Percentiles rank a stretch among this genome's conserved stretches.
Evolutionary conservation across 148 eudicot species (phyloP).

Genomic region (Rhododendron ovatum): DNA sequence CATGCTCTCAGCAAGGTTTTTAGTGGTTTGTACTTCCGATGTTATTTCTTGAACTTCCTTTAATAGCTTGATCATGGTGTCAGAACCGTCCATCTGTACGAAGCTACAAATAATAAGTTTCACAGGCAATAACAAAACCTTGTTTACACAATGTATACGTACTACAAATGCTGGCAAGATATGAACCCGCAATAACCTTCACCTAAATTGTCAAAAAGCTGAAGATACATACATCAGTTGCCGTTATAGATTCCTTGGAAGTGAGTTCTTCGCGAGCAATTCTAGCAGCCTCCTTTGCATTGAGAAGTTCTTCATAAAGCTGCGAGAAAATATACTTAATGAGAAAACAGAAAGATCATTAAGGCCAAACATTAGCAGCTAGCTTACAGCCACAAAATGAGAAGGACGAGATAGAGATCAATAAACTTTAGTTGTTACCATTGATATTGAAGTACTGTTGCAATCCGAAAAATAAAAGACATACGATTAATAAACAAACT

Average conservation of each 20-base stretch:
- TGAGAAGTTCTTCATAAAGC: slow-evolving; percentile 57
- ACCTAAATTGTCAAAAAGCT: not conserved
- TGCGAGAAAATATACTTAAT: slow-evolving; percentile 8
- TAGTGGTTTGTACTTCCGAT: slow-evolving; percentile 52
- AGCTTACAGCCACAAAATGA: not conserved
- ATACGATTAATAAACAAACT: not conserved
- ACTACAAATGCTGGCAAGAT: not conserved
- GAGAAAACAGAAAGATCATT: not conserved
- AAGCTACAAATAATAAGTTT: slow-evolving; percentile 19
- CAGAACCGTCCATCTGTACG: slow-evolving; percentile 45
- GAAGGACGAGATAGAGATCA: not conserved
- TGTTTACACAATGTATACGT: not conserved
- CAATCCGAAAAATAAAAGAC: not conserved
- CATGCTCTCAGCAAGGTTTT: slow-evolving; percentile 33
- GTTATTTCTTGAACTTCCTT: slow-evolving; percentile 53
- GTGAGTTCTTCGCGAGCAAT: slow-evolving; percentile 41
- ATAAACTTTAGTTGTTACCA: not conserved
- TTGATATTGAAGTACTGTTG: not conserved
- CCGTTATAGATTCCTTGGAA: slow-evolving; percentile 24
- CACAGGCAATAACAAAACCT: not conserved
- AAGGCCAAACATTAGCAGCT: not conserved
- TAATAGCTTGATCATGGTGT: slow-evolving; percentile 38
- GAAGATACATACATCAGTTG: slow-evolving; percentile 28
- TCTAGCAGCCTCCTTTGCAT: slow-evolving; percentile 59
- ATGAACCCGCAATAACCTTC: not conserved